A percentile compares a stretch with the other conserved stretches of the same genome.
These are phyloP conservation scores for Termitomyces bulborhizus DNA, from an alignment of 768 basidiomycete species.

Conservation along the genomic window DNA sequence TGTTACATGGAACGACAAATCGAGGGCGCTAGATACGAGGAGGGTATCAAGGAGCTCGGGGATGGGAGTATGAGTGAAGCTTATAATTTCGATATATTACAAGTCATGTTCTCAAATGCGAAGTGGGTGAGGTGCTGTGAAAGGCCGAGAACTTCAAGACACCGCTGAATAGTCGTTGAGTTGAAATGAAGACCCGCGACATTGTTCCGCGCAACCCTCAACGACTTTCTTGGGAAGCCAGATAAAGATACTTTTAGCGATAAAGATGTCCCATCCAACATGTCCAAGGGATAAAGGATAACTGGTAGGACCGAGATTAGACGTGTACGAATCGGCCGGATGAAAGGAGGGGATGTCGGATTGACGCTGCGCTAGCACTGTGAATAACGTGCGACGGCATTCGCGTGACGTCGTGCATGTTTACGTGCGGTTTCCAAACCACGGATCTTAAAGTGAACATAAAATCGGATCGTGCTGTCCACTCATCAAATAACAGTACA, in stretches of 20 bases:
- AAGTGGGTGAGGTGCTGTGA: conserved; percentile 13
- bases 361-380: conserved; percentile 11
- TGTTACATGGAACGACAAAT: conserved; percentile 14
- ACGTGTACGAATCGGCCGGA: conserved; percentile 6
- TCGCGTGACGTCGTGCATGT: conserved; percentile 5
- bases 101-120: conserved; percentile 15
- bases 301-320: conserved; percentile 4
- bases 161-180: conserved; percentile 16
- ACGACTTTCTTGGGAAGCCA: conserved; percentile 10
- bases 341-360: conserved; percentile 15
- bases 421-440: neutral
- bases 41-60: conserved; percentile 15
- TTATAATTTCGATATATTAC: conserved; percentile 12
- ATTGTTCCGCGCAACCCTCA: conserved; percentile 9
- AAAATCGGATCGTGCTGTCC: conserved; percentile 21
- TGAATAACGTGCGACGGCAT: conserved; percentile 10
- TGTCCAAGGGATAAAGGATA: conserved; percentile 9
- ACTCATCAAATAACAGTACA: conserved; percentile 18
- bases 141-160: conserved; percentile 9
- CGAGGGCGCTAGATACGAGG: conserved; percentile 6
- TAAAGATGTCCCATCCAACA: conserved; percentile 6
- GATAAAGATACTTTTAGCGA: conserved; percentile 10
- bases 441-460: conserved; percentile 3
- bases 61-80: conserved; percentile 12
- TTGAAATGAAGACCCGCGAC: conserved; percentile 12